Evolutionary conservation across 257 asterid genomes (phyloP).

Genomic region (Salvia splendens): DNA sequence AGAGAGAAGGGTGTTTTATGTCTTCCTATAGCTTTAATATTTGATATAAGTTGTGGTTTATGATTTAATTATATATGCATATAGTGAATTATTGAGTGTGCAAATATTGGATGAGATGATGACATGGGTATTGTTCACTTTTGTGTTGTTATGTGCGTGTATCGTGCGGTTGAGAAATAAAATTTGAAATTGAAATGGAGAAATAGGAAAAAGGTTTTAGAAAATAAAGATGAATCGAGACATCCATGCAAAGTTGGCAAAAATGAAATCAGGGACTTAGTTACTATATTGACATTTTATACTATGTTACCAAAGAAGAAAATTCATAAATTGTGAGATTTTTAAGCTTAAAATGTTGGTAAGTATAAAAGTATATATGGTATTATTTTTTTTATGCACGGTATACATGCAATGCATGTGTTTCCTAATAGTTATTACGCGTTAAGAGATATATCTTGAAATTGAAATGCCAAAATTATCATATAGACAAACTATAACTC

Average conservation of each 20-base stretch:
- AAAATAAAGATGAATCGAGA: neutral
- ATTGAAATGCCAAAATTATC: neutral
- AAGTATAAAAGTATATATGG: neutral
- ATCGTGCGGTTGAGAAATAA: neutral
- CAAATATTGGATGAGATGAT: too few species aligned
- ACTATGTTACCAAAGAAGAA: slow-evolving; percentile 29
- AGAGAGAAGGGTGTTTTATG: too few species aligned
- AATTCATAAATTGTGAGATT: slow-evolving; percentile 20
- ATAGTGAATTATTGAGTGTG: too few species aligned
- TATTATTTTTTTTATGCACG: neutral
- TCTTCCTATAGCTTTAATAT: neutral
- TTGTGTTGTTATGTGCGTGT: neutral
- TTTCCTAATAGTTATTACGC: neutral
- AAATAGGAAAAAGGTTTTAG: too few species aligned
- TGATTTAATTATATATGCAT: too few species aligned
- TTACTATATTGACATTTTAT: neutral
- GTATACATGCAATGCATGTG: slow-evolving; percentile 24
- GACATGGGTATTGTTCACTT: too few species aligned
- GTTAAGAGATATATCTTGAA: neutral
- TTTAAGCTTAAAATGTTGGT: slow-evolving; percentile 5
- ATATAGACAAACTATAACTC: too few species aligned
- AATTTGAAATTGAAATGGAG: neutral
- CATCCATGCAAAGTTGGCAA: too few species aligned
- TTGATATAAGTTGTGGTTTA: too few species aligned
- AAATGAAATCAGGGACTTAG: too few species aligned